These are phyloP conservation scores for Naganishia sp. DNA, from an alignment of 1,284 basidiomycete species.

Conservation along the genomic window DNA sequence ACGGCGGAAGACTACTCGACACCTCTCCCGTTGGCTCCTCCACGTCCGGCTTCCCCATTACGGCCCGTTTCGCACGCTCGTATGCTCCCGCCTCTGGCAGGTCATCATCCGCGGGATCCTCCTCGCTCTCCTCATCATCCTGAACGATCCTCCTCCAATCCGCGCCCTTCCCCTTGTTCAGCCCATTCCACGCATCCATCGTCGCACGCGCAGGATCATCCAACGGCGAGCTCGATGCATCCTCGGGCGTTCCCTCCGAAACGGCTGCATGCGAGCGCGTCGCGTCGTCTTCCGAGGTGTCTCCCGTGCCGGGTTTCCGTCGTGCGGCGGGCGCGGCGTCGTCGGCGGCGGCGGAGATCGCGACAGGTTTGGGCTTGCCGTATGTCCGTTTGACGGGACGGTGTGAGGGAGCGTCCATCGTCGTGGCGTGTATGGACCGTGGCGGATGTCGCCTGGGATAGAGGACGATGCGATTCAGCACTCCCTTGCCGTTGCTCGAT, in stretches of 20 bases:
- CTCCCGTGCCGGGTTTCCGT: not conserved
- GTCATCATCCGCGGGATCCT: not conserved
- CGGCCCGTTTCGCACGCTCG: conserved; percentile 2
- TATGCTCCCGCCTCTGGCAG: not conserved
- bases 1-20: conserved; percentile 22
- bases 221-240: not conserved
- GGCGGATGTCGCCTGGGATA: too few species aligned
- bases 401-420: not conserved
- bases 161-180: not conserved
- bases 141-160: conserved; percentile 10
- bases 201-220: not conserved
- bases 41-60: not conserved
- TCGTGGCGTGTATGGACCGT: too few species aligned
- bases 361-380: not conserved
- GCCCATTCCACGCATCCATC: not conserved
- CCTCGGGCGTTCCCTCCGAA: not conserved
- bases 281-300: not conserved
- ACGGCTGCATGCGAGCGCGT: not conserved
- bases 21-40: not conserved
- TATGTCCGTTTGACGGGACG: conserved; percentile 13
- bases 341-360: not conserved
- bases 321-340: not conserved
- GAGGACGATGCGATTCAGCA: too few species aligned
- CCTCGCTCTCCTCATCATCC: not conserved
- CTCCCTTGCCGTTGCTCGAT: too few species aligned